Base-by-base conservation (phyloP, 1,284 basidiomycete genomes). In the Agaricales sp. region DNA sequence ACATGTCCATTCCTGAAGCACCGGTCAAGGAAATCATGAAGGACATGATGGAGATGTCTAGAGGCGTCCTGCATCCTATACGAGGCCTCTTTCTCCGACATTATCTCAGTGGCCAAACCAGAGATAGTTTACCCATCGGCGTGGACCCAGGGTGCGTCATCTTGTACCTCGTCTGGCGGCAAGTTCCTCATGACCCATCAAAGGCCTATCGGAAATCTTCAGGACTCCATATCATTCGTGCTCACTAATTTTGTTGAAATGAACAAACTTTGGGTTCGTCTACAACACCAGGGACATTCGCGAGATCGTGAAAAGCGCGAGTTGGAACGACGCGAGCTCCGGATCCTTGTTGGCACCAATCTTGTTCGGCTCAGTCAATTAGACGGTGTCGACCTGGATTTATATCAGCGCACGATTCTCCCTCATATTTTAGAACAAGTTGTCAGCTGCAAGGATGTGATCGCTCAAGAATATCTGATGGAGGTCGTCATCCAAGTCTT, bases 41-140 rank as follows among this genome's bases (percentile, higher is more conserved):
- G 75, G 93, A 97, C 67, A 95, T 97, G 92, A 87, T 97, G 82
- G 93, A 97, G 65, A 97, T 97, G 93, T 92, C 91, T 23, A 75
- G 92, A 30, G 93, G 94, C 52, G 90, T 96, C 3, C 75, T 97
- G 56, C 92, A 96, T 64, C 93, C 93, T 14, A 92, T 92, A 41
- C 75, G 94, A 47, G 94, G 93, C 23, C 69, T 97, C 35, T 97
- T 97, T 67, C 70, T 97, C 37, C 77, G 93, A 14, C 93, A 97
- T 63, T 97, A 97, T 65, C 78, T 97, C 25, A 92, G 87, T 53
- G 93, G 93, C 3, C 92, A 96, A 70, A 97, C 94, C 2, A 77
- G 92, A 55, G 92, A 96, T 61, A 81, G 93, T 61, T 67, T 97
- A n/a, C 93, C 94, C 1, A 64, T 94, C n/a, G 90, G 91, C 4